A percentile compares a stretch with the other conserved stretches of the same genome.
Conservation (phyloP, 164 flowering plant genomes). For the Umbellularia californica region DNA sequence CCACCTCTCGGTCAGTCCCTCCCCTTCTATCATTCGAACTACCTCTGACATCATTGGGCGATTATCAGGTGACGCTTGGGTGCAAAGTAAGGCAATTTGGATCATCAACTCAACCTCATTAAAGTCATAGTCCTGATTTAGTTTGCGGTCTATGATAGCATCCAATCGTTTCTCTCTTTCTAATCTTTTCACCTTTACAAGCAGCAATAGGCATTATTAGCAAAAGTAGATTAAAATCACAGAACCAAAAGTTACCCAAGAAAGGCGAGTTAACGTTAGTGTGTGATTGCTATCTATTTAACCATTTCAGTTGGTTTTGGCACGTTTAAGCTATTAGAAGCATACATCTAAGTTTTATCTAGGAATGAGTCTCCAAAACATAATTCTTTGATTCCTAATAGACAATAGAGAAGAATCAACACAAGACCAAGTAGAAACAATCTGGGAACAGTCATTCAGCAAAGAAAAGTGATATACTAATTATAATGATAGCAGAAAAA, state of each 20-base stretch:
- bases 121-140: conserved; percentile 38
- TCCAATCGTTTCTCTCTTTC: conserved; percentile 71
- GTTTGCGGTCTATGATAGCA: conserved; percentile 71
- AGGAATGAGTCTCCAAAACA: background rate
- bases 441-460: background rate
- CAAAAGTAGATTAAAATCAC: too few relatives aligned
- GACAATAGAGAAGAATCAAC: background rate
- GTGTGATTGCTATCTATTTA: background rate
- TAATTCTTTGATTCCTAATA: background rate
- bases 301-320: background rate
- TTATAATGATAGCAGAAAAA: background rate
- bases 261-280: background rate
- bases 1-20: conserved; percentile 92
- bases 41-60: conserved; percentile 97
- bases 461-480: background rate
- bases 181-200: conserved; percentile 35
- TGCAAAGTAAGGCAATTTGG: conserved; percentile 83
- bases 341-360: background rate
- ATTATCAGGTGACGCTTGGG: conserved; percentile 78
- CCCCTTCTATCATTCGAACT: conserved; percentile 94
- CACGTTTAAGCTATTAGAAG: background rate
- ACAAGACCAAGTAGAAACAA: background rate
- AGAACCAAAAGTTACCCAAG: too few relatives aligned
- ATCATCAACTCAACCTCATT: conserved; percentile 86
- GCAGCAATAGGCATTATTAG: background rate